phyloP scores from a whole-genome alignment of 306 rosid species.

The Ormosia emarginata region DNA sequence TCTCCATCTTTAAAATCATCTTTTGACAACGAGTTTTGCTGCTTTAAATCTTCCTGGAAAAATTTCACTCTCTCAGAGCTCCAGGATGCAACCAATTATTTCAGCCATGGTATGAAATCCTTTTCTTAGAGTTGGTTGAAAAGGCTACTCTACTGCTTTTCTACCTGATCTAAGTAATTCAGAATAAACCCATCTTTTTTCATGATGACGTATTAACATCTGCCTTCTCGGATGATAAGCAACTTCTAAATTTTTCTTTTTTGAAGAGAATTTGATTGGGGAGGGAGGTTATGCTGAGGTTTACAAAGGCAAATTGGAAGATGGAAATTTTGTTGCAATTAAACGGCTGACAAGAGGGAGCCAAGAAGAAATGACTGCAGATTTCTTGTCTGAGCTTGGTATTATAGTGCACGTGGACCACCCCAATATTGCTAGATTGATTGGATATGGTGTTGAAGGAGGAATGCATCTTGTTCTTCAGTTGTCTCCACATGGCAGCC shows the following conservation, averaged over 20 bases:
- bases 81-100: slow-evolving; percentile 62
- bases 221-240: slow-evolving; percentile 25
- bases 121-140: background rate
- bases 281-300: slow-evolving; percentile 99
- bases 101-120: slow-evolving; percentile 56
- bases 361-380: slow-evolving; percentile 96
- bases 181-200: background rate
- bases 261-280: slow-evolving; percentile 77
- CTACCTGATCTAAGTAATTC: background rate
- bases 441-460: slow-evolving; percentile 98
- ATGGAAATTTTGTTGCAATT: slow-evolving; percentile 75
- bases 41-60: slow-evolving; percentile 85
- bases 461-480: slow-evolving; percentile 99
- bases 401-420: slow-evolving; percentile 93
- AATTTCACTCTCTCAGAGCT: slow-evolving; percentile 63
- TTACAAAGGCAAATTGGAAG: slow-evolving; percentile 72
- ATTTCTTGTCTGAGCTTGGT: slow-evolving; percentile 98
- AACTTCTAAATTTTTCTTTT: slow-evolving; percentile 2
- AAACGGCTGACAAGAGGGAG: slow-evolving; percentile 71
- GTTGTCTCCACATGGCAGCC: slow-evolving; percentile 92
- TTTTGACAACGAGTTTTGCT: slow-evolving; percentile 42
- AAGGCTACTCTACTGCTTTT: background rate
- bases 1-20: slow-evolving; percentile 40
- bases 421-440: slow-evolving; percentile 84
- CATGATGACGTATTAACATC: background rate